phyloP scores from a whole-genome alignment of 192 early-diverging fungal genomes.

The Coemansia sp. region DNA sequence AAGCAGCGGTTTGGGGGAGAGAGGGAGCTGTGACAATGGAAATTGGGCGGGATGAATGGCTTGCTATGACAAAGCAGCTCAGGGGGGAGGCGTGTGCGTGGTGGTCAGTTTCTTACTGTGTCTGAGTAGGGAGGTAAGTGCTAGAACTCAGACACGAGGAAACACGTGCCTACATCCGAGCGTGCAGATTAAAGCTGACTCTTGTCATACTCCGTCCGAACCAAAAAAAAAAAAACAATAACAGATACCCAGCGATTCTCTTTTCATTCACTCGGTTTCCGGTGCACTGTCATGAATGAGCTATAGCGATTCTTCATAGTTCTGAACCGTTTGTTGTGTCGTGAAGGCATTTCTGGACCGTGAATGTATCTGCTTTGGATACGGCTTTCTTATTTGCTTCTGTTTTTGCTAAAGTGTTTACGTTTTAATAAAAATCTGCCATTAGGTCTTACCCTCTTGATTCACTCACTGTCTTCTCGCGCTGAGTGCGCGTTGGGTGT shows the following conservation, averaged over 20 bases:
- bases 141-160: background rate
- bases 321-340: background rate
- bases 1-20: conserved; percentile 1
- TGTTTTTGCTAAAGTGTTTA: conserved; percentile 11
- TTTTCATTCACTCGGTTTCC: conserved; percentile 3
- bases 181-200: conserved; percentile 6
- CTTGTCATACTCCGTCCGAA: conserved; percentile 4
- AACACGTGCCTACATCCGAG: conserved; percentile 1
- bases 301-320: conserved; percentile 8
- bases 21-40: background rate
- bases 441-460: background rate
- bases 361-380: conserved; percentile 14
- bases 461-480: background rate
- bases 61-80: conserved; percentile 10
- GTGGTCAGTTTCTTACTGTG: background rate
- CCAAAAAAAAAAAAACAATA: conserved; percentile 8
- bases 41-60: conserved; percentile 1
- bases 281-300: background rate
- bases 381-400: background rate
- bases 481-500: background rate
- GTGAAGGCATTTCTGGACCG: background rate
- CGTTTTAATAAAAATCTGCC: background rate
- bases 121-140: conserved; percentile 7
- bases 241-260: conserved; percentile 1
- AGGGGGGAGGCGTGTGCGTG: conserved; percentile 7